Evolutionary conservation across 1,284 basidiomycete species (phyloP).

Genomic region (Retiboletus flavoniger): DNA sequence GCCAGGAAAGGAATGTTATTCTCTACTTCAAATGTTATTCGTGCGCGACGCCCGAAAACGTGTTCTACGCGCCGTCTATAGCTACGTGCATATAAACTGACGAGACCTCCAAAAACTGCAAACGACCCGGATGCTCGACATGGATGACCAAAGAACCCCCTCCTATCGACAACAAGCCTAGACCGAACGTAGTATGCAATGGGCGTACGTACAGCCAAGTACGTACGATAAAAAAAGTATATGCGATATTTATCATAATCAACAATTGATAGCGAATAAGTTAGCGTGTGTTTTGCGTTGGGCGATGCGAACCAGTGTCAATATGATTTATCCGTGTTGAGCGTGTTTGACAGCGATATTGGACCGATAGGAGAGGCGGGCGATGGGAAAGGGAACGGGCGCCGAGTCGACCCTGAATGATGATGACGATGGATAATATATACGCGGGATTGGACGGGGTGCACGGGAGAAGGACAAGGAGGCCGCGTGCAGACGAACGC

Average conservation of each 20-base stretch:
- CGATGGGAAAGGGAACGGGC: neutral
- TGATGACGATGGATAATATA: neutral
- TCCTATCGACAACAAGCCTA: no score
- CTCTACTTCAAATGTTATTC: neutral
- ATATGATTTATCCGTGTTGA: neutral
- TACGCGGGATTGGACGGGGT: neutral
- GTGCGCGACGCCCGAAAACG: no score
- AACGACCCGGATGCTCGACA: no score
- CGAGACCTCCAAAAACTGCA: no score
- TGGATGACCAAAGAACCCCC: no score
- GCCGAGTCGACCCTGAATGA: neutral
- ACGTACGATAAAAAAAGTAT: no score
- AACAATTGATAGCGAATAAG: no score
- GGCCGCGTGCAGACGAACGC: neutral
- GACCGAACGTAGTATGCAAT: no score
- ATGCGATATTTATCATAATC: no score
- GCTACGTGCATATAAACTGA: neutral
- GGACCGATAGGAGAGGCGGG: no score
- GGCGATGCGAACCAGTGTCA: neutral
- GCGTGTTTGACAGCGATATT: neutral
- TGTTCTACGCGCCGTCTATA: neutral
- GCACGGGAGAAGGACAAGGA: neutral
- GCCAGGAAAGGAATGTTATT: neutral
- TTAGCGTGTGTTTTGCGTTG: neutral
- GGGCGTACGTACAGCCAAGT: no score